phyloP scores from a whole-genome alignment of 345 rosid species.

The Melastoma malabathricum region DNA sequence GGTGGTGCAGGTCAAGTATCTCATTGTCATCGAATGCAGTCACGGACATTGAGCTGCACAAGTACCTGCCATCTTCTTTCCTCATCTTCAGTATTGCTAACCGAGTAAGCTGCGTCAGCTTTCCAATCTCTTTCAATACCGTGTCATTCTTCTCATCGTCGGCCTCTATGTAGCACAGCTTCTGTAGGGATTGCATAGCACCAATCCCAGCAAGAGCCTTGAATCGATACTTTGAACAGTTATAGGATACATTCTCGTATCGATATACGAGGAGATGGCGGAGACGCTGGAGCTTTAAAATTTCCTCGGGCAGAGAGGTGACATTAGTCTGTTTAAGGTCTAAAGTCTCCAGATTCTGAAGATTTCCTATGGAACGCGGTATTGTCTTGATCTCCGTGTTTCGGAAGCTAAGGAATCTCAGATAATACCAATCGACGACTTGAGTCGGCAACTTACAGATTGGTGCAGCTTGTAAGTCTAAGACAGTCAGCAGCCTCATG shows the following conservation, averaged over 20 bases:
- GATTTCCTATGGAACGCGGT: constrained; percentile 27
- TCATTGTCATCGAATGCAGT: constrained; percentile 14
- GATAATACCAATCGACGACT: constrained; percentile 10
- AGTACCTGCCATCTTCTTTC: constrained; percentile 18
- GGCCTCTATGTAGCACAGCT: constrained; percentile 24
- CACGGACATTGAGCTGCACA: constrained; percentile 25
- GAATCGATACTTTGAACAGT: constrained; percentile 16
- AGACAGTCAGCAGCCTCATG: constrained; percentile 21
- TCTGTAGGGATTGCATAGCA: constrained; percentile 20
- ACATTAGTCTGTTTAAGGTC: constrained; percentile 32
- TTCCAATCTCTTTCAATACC: constrained; percentile 22
- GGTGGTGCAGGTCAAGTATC: constrained; percentile 19
- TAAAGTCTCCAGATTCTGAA: constrained; percentile 28
- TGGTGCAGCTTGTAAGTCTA: constrained; percentile 24
- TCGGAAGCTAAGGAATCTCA: constrained; percentile 27
- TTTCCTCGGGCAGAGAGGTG: constrained; percentile 20
- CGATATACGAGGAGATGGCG: constrained; percentile 25
- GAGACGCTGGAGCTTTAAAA: constrained; percentile 23
- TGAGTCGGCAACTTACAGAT: constrained; percentile 21
- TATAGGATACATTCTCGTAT: constrained; percentile 16
- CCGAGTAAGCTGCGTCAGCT: constrained; percentile 20
- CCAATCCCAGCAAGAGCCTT: constrained; percentile 17
- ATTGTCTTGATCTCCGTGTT: constrained; percentile 16
- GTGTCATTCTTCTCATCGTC: constrained; percentile 3
- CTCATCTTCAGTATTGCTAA: constrained; percentile 25